Base-by-base conservation (phyloP, 2,329 filamentous ascomycete species). In the Raffaelea arxii region DNA sequence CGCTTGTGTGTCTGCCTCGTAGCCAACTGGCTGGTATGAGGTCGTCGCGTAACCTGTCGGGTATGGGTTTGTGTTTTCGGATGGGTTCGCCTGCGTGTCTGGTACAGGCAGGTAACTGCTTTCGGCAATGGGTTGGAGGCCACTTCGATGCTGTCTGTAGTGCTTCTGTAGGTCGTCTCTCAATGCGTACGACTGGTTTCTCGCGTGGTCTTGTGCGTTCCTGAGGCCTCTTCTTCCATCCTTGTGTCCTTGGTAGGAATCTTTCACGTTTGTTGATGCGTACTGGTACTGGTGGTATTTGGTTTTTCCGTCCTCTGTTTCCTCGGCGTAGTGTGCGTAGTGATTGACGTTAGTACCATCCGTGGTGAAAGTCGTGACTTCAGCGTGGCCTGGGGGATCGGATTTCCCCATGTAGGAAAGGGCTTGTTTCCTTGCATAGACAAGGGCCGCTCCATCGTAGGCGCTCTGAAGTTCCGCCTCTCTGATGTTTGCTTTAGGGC, bases 401-500 rank as follows among this genome's bases (percentile, higher is more conserved):
- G 51, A 22, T 22, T 52, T 47, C 2, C 48, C 52, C 6, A 58
- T 23, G 14, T 50, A 53, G 4, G 30, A 4, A 1, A 62, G 54
- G 27, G 59, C 59, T 6, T 53, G 41, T 19, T 53, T 59, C 21
- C 59, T 47, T 3, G 52, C 53, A 24, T 58, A 54, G 16, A 59
- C 57, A 6, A 62, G 51, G 1, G 58, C 54, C 4, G 58, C 56
- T 14, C 59, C 59, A 30, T 56, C 50, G 35, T 58, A 56, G 3
- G 51, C 43, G 39, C 35, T 40, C 22, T 39, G 43, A n/a, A 45
- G 6, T 18, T 4, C 24, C 7, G 43, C 54, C 41, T 54, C 4
- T 22, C 44, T 25, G 48, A 54, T 46, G 39, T 52, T 24, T 4
- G 49, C 47, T 7, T 43, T 46, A 9, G 39, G 35, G 3, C 43